A percentile compares a stretch with the other conserved stretches of the same genome.
phyloP scores from a whole-genome alignment of 306 rosid genomes.

The Lablab purpureus region DNA sequence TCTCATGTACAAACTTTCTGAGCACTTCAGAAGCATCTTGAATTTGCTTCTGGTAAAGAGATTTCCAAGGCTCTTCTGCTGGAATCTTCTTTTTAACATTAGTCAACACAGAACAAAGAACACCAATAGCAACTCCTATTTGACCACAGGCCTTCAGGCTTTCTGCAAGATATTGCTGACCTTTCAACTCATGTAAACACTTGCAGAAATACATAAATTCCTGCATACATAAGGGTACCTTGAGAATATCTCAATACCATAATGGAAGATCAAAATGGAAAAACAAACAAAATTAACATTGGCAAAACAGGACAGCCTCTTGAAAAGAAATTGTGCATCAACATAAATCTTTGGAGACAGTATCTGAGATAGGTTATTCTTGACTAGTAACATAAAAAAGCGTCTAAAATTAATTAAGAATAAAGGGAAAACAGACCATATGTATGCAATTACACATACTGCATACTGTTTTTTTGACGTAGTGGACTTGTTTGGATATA shows the following conservation, averaged over 20 bases:
- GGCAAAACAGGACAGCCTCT: conserved; percentile 6
- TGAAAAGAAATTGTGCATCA: neutral
- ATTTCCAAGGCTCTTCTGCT: conserved; percentile 61
- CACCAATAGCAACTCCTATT: conserved; percentile 68
- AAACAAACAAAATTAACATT: neutral
- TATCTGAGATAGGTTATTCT: neutral
- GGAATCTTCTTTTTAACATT: conserved; percentile 56
- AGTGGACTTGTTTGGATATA: no score
- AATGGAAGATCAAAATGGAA: conserved; percentile 1
- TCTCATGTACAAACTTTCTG: conserved; percentile 68
- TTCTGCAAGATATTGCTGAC: conserved; percentile 64
- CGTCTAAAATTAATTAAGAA: neutral
- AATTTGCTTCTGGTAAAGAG: conserved; percentile 55
- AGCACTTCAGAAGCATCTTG: conserved; percentile 61
- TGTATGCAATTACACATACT: no score
- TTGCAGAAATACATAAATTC: conserved; percentile 68
- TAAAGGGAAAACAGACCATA: neutral
- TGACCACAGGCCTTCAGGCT: conserved; percentile 57
- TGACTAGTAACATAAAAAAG: neutral
- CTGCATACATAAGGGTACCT: conserved; percentile 49
- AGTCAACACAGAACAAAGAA: conserved; percentile 59
- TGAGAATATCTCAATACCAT: conserved; percentile 20
- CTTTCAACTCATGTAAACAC: conserved; percentile 66
- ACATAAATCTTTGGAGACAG: conserved; percentile 1
- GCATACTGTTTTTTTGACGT: neutral